Percentiles rank a stretch among this genome's conserved stretches.
Evolutionary conservation across 108 stramenopile genomes (phyloP).

Genomic region (Nitzschia putrida): DNA sequence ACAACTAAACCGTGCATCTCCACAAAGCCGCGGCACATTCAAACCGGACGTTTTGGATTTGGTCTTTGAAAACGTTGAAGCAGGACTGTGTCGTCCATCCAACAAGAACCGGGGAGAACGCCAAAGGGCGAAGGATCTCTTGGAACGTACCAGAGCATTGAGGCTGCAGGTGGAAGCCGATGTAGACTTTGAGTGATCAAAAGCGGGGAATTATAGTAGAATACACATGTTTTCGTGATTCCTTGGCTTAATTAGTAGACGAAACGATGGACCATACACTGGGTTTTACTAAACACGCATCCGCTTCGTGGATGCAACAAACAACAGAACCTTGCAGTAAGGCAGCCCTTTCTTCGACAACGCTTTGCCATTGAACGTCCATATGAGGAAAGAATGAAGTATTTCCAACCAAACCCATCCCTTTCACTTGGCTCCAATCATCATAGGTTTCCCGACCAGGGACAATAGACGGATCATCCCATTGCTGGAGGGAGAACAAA

Average conservation of each 20-base stretch:
- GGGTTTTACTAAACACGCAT: background rate
- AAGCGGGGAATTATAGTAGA: background rate
- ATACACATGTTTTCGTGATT: background rate
- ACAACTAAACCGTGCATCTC: background rate
- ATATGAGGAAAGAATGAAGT: conserved; percentile 84
- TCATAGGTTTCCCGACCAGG: conserved; percentile 61
- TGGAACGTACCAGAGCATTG: conserved; percentile 1
- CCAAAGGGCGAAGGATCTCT: conserved; percentile 1
- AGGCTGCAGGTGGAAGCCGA: background rate
- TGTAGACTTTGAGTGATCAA: background rate
- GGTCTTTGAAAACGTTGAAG: conserved; percentile 15
- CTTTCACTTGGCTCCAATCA: conserved; percentile 59
- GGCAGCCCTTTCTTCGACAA: conserved; percentile 32
- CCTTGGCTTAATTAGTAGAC: background rate
- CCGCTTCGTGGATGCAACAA: background rate
- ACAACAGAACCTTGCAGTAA: too few species aligned
- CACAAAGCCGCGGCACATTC: background rate
- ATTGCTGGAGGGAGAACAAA: conserved; percentile 35
- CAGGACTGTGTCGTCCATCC: background rate
- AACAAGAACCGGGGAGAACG: background rate
- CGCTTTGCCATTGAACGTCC: conserved; percentile 62
- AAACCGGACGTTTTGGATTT: conserved; percentile 13
- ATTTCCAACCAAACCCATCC: conserved; percentile 55
- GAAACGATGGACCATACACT: background rate
- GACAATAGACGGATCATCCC: conserved; percentile 84